Evolutionary conservation across 192 early-diverging fungal genomes (phyloP), one percentile per base, ranked within the genome.

Genomic region (Podila minutissima): DNA sequence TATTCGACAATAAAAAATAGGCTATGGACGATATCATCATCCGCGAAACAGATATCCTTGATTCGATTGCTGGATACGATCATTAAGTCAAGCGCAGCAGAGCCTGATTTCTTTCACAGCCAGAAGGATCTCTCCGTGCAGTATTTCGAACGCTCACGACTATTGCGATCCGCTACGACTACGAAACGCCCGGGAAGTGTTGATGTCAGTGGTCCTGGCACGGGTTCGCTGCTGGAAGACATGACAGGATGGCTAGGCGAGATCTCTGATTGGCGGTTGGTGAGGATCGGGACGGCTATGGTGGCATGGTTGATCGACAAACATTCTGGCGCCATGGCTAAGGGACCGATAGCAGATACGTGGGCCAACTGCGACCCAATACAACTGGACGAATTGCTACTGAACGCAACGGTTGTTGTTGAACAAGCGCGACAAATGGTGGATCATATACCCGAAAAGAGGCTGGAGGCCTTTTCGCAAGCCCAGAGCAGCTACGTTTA

Each of bases 251-350:
- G 70, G 48, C 58, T 68, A 59, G 69, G 69, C 17, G 69, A 78
- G 55, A 71, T 78, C 19, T 12, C n/a, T 7, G 75, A 78, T 46
- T 78, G 75, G 75, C 29, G 75, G n/a, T 46, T 78, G 20, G 46
- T 67, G 3, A 41, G 67, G 12, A 64, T 78, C 6, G 65, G 68
- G 46, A 38, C n/a, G 20, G 9, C 67, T 12, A n/a, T 78, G 37
- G 24, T 58, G 11, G 64, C 31, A 8, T 71, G 69, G 68, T 20
- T 71, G 2, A 22, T 71, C 8, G 49, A 60, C 1, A 26, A 31
- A 13, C 41, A 48, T 12, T 50, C 41, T 51, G 28, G 7, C 12
- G 13, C 41, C 26, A 26, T 26, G 22, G 1, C 29, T 5, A 19
- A 51, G 5, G 20, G 1, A 11, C 17, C 1, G 13, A 26, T 15